These are phyloP conservation scores for Trichoderma oligosporum DNA, from an alignment of 2,329 filamentous ascomycete species.

Conservation along the genomic window DNA sequence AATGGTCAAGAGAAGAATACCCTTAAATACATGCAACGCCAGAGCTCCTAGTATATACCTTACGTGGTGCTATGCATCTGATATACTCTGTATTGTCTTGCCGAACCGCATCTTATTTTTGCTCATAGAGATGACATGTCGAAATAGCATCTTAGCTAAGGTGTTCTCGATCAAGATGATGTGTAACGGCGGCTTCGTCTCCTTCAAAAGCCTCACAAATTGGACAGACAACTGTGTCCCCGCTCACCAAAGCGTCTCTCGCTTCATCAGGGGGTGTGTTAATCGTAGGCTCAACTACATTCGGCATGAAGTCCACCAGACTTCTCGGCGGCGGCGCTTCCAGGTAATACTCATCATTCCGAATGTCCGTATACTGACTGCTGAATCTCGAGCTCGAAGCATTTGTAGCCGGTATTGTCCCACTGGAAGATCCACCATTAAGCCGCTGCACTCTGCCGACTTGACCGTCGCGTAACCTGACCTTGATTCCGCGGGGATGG, in stretches of 20 bases:
- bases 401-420: not conserved
- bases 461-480: conserved; percentile 65
- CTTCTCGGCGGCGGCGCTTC: conserved; percentile 40
- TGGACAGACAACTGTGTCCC: conserved; percentile 48
- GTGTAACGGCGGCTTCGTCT: conserved; percentile 63
- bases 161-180: conserved; percentile 54
- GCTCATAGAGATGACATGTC: too few relatives aligned
- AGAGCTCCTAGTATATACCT: not conserved
- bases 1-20: not conserved
- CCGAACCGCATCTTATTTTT: not conserved
- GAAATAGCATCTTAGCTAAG: conserved; percentile 20
- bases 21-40: not conserved
- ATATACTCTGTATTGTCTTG: too few relatives aligned
- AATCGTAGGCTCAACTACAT: not conserved
- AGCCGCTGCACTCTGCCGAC: conserved; percentile 71
- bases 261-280: not conserved
- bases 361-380: conserved; percentile 34
- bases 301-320: conserved; percentile 47
- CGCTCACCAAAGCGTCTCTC: not conserved
- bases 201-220: conserved; percentile 65
- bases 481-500: conserved; percentile 76
- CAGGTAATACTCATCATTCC: conserved; percentile 36
- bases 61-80: too few relatives aligned
- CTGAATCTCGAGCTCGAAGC: conserved; percentile 27
- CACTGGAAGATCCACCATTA: conserved; percentile 27